These are phyloP conservation scores for Murraya paniculata DNA, from an alignment of 345 rosid genomes.

Conservation along the genomic window DNA sequence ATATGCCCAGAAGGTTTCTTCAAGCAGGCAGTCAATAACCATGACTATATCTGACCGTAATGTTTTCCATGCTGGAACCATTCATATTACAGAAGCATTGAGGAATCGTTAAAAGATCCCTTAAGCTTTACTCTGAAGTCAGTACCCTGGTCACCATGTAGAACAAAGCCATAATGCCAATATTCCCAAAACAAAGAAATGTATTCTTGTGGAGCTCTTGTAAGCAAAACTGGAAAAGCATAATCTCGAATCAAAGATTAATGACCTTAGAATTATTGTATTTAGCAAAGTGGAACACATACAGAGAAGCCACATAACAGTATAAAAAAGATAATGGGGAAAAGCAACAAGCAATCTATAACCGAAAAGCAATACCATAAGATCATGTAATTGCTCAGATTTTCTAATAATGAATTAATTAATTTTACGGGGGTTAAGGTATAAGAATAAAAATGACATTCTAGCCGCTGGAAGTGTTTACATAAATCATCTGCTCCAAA, in stretches of 20 bases:
- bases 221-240: not conserved
- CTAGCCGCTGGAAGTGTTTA: not conserved
- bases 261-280: not conserved
- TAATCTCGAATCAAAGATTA: not conserved
- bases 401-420: not conserved
- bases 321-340: not conserved
- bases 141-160: not conserved
- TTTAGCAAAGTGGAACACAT: not conserved
- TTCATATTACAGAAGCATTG: not conserved
- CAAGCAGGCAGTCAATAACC: not conserved
- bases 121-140: not conserved
- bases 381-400: not conserved
- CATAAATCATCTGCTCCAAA: not conserved
- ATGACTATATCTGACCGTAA: not conserved
- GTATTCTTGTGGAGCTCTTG: not conserved
- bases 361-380: not conserved
- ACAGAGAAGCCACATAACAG: not conserved
- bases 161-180: not conserved
- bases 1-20: not conserved
- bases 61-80: not conserved
- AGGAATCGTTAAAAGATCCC: not conserved
- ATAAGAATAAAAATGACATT: not conserved
- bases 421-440: not conserved
- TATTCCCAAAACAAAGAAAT: not conserved
- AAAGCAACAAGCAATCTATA: not conserved